Evolutionary conservation across 176 grass and related monocot genomes (phyloP).

Genomic region (Saccharum spontaneum): DNA sequence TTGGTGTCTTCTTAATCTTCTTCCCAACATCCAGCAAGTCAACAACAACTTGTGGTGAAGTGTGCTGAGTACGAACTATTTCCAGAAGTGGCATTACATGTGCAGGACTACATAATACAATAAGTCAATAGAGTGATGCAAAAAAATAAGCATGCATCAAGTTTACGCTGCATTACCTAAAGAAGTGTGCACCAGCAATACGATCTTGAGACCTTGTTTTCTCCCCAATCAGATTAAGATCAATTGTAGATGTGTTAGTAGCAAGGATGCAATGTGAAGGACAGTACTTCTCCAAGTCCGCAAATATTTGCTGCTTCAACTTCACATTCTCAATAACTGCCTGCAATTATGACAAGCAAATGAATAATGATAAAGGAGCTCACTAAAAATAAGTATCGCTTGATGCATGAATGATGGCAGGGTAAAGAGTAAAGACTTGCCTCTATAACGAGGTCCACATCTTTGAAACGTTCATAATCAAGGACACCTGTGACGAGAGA

Average conservation of each 20-base stretch:
- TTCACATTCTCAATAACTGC: slow-evolving; percentile 84
- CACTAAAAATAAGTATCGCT: background rate
- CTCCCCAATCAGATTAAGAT: slow-evolving; percentile 92
- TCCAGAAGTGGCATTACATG: slow-evolving; percentile 94
- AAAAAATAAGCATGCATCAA: slow-evolving; percentile 9
- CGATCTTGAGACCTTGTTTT: slow-evolving; percentile 76
- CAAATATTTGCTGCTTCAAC: slow-evolving; percentile 92
- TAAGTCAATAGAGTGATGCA: slow-evolving; percentile 8
- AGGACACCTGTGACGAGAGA: slow-evolving; percentile 78
- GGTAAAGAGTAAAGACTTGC: slow-evolving; percentile 32
- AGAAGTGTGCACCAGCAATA: slow-evolving; percentile 94
- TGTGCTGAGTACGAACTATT: slow-evolving; percentile 74
- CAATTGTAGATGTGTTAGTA: slow-evolving; percentile 95
- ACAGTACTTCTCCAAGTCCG: slow-evolving; percentile 80
- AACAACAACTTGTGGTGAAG: slow-evolving; percentile 81
- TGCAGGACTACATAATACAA: slow-evolving; percentile 62
- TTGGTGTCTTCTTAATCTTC: slow-evolving; percentile 88
- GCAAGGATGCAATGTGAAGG: slow-evolving; percentile 79
- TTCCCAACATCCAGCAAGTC: slow-evolving; percentile 87
- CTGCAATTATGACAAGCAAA: slow-evolving; percentile 43
- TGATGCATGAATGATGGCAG: background rate
- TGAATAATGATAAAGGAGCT: background rate
- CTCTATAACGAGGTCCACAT: slow-evolving; percentile 89
- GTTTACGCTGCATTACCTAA: slow-evolving; percentile 58
- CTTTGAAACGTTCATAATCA: slow-evolving; percentile 81